These are phyloP conservation scores for Cryptosporidium ubiquitum DNA, from an alignment of 169 alveolate genomes.

Conservation along the genomic window DNA sequence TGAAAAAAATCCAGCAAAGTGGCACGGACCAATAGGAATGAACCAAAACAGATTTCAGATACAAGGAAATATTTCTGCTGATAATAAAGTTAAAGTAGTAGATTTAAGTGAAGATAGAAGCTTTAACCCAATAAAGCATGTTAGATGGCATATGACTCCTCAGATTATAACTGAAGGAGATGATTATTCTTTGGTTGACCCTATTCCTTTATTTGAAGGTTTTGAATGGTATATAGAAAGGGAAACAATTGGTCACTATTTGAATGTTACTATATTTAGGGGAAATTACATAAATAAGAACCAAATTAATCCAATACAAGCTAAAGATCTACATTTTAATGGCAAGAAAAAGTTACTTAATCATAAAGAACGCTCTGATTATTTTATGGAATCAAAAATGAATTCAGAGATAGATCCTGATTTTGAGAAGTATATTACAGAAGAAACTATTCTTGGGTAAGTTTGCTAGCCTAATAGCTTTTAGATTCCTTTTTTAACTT, in stretches of 20 bases:
- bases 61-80: conserved; percentile 68
- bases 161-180: conserved; percentile 17
- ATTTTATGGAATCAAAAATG: neutral
- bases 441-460: conserved; percentile 51
- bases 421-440: conserved; percentile 14
- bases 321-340: conserved; percentile 66
- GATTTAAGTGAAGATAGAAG: conserved; percentile 27
- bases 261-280: conserved; percentile 14
- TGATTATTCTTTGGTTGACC: conserved; percentile 8
- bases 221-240: conserved; percentile 63
- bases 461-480: neutral
- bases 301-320: neutral
- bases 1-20: neutral
- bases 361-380: neutral
- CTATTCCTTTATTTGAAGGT: conserved; percentile 51
- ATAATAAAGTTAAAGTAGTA: conserved; percentile 19
- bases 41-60: conserved; percentile 1
- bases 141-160: conserved; percentile 38
- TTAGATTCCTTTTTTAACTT: neutral
- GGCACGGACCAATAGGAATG: conserved; percentile 8
- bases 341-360: neutral
- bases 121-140: conserved; percentile 53
- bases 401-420: conserved; percentile 8
- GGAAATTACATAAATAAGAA: conserved; percentile 7
- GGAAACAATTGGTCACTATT: conserved; percentile 55